These are phyloP conservation scores for Mortierella hygrophila DNA, from an alignment of 192 early-diverging fungal species.

Conservation along the genomic window DNA sequence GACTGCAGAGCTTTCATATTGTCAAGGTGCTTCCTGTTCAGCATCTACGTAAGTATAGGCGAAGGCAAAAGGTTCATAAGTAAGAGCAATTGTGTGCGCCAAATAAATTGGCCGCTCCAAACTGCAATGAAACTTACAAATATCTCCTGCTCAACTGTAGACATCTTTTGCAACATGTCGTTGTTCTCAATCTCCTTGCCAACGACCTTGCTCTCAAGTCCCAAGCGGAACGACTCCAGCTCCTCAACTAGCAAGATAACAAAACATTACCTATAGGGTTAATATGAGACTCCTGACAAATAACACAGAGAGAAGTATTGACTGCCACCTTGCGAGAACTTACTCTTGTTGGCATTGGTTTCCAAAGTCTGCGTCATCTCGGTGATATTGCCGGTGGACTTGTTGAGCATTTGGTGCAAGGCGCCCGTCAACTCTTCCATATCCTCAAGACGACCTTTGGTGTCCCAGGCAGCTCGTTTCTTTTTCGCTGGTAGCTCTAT, in stretches of 20 bases:
- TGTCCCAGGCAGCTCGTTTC: conserved; percentile 14
- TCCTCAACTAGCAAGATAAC: background rate
- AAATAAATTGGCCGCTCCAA: background rate
- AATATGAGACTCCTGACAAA: background rate
- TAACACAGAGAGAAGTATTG: too few species aligned
- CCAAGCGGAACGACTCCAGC: background rate
- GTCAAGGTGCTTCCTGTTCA: background rate
- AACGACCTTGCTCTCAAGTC: background rate
- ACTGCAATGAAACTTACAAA: background rate
- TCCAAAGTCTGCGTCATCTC: background rate
- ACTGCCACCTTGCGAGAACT: background rate
- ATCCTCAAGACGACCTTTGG: conserved; percentile 10
- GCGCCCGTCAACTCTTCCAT: conserved; percentile 10
- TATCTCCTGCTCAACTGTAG: conserved; percentile 4
- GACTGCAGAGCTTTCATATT: background rate
- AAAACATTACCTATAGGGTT: background rate
- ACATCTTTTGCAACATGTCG: conserved; percentile 9
- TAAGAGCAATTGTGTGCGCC: background rate
- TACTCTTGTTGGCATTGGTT: background rate
- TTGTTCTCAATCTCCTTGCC: conserved; percentile 5
- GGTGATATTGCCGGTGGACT: background rate
- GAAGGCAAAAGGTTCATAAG: background rate
- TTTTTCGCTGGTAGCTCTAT: background rate
- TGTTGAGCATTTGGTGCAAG: background rate
- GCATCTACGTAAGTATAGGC: background rate